Evolutionary conservation across 73 alveolate genomes (phyloP), one percentile per base, ranked within the genome.

Genomic region (Paramecium pentaurelia): DNA sequence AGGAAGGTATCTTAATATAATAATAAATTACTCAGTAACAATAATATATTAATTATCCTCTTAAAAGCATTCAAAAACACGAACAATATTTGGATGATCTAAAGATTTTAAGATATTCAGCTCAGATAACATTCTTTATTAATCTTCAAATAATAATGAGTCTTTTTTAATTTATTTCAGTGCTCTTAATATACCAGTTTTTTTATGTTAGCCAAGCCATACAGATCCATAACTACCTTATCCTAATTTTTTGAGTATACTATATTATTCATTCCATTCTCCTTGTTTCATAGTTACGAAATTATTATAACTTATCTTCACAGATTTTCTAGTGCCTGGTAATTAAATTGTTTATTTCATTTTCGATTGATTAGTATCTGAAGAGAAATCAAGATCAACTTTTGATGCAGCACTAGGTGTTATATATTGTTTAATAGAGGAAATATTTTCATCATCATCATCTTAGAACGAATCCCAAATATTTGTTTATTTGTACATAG

Each of bases 181-280:
- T 28, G 91, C 91, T 27, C 91, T n/a, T 14, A 80, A 16, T 27
- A 73, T 91, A 68, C 95, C 93, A 14, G 97, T 92, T 49, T 75
- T 86, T 92, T 96, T 96, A 85, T 96, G 92, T 80, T 88, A 95
- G 3, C 95, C 99, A 92, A 93, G 90, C 96, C 98, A 97, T 16
- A 97, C 99, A 84, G 94, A 68, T 8, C 98, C 98, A 86, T 95
- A 96, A 10, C 96, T 88, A 36, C 98, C 91, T 49, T 40, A 45
- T 6, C 91, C 91, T 16, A 80, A 47, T 11, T 45, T 80, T 22
- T 42, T 45, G 2, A 42, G 45, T 45, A 80, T 40, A 8, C 34
- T 27, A 27, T 80, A 80, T 32, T 80, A 49, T 32, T 80, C 75
- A 22, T 47, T 28, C 71, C 71, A 40, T 32, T 80, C 58, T 11